Evolutionary conservation across 2,329 filamentous ascomycete genomes (phyloP).

Genomic region (Paecilomyces dactylethromorphus): DNA sequence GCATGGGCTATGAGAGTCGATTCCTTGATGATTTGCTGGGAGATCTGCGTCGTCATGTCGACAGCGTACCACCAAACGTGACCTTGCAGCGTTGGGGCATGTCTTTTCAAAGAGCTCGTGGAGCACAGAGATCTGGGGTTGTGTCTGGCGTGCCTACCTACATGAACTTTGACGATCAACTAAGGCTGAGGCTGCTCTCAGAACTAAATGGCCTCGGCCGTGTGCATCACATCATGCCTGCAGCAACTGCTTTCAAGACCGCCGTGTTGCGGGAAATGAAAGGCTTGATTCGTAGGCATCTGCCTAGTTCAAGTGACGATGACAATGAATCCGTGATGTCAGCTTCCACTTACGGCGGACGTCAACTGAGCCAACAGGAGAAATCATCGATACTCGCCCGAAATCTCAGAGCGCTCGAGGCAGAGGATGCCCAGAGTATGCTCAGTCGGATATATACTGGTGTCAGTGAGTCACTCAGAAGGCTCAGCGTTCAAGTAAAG

Average conservation of each 20-base stretch:
- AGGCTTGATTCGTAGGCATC: conserved; percentile 70
- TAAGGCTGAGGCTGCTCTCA: conserved; percentile 64
- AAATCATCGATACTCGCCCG: conserved; percentile 83
- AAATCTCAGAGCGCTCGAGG: conserved; percentile 76
- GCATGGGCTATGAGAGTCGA: conserved; percentile 74
- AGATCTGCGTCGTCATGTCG: conserved; percentile 75
- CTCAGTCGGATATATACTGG: conserved; percentile 77
- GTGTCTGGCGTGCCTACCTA: conserved; percentile 69
- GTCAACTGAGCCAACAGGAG: conserved; percentile 70
- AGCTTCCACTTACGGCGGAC: conserved; percentile 67
- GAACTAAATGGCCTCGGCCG: conserved; percentile 74
- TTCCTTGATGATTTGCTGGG: conserved; percentile 72
- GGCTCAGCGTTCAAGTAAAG: conserved; percentile 86
- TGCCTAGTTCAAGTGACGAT: conserved; percentile 90
- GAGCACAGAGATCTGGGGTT: conserved; percentile 52
- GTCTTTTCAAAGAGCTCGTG: conserved; percentile 65
- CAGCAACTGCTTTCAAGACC: conserved; percentile 78
- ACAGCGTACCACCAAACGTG: conserved; percentile 61
- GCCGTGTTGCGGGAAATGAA: conserved; percentile 80
- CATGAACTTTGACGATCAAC: conserved; percentile 61
- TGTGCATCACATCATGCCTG: conserved; percentile 70
- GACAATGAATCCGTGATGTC: conserved; percentile 88
- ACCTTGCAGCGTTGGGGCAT: conserved; percentile 81
- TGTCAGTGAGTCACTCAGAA: conserved; percentile 77
- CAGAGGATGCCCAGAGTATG: conserved; percentile 77